Base-by-base conservation (phyloP, 2,329 filamentous ascomycete genomes). In the Knufia petricola region DNA sequence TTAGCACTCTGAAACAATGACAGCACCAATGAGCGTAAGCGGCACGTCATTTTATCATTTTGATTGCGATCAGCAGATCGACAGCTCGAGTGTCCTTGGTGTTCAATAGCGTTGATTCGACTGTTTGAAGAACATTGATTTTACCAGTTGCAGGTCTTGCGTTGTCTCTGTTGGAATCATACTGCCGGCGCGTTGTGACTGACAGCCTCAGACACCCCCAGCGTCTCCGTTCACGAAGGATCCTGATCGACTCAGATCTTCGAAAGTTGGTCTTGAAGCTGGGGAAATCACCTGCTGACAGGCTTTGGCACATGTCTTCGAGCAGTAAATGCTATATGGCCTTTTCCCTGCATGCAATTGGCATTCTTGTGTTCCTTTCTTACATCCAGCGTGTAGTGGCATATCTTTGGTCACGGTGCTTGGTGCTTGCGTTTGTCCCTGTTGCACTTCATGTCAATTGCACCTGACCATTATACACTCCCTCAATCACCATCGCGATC, bases 41-140 rank as follows among this genome's bases (percentile, higher is more conserved):
- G 34, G 31, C 24, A 47, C 31, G 44, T 47, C 44, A 47, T 47
- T 47, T 47, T 32, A 47, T 47, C 39, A 34, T 34, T 47, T 47
- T 47, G 44, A 47, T 47, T 47, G 44, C 44, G 44, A 47, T 47
- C 32, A 30, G 34, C 44, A 17, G 44, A 47, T 47, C 44, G 32
- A 30, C 44, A 38, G 34, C n/a, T 37, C 21, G 17, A 38, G 23
- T 19, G 13, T 28, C n/a, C 26, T 15, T n/a, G 28, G 23, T 19
- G 13, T 28, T 47, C 32, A 47, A 47, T 47, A 47, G 44, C 44
- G 32, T 39, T 47, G 21, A 21, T 24, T 21, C 20, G 26, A 28
- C 44, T 39, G 44, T 47, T 47, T 39, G 43, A 47, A 34, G 30
- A 46, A 19, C 43, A 24, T 23, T 37, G 8, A 26, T 24, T 6